Percentiles rank a stretch among this genome's conserved stretches.
These are phyloP conservation scores for Dentipellis fragilis DNA, from an alignment of 768 basidiomycete genomes.

Conservation along the genomic window DNA sequence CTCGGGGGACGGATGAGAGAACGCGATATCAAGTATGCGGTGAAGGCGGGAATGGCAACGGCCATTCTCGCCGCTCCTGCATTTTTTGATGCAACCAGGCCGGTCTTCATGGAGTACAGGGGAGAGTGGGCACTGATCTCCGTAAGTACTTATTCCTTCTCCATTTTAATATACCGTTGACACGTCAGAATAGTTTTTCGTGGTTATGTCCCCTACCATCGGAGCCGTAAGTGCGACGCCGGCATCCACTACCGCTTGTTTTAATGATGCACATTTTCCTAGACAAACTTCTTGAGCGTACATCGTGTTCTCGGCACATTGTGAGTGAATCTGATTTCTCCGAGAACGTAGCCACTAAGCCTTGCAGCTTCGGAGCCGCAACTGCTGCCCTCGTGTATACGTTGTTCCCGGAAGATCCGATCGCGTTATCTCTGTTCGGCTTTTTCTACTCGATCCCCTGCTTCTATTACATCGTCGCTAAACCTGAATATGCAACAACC, in stretches of 20 bases:
- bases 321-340: conserved; percentile 31
- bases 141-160: conserved; percentile 30
- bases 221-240: conserved; percentile 51
- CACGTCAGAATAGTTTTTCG: conserved; percentile 50
- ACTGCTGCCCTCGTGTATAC: conserved; percentile 67
- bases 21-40: conserved; percentile 74
- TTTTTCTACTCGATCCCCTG: conserved; percentile 89
- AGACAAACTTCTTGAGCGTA: conserved; percentile 81
- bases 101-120: conserved; percentile 68
- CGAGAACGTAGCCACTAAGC: conserved; percentile 2
- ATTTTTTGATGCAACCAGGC: conserved; percentile 72
- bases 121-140: conserved; percentile 97
- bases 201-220: conserved; percentile 87
- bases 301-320: conserved; percentile 83
- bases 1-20: conserved; percentile 56
- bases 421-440: conserved; percentile 72
- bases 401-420: conserved; percentile 65
- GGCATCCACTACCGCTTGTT: not conserved
- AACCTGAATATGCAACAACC: conserved; percentile 65
- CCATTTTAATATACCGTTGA: not conserved
- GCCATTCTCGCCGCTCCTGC: conserved; percentile 82
- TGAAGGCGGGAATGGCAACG: conserved; percentile 80
- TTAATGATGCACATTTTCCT: conserved; percentile 10
- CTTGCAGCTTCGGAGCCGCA: conserved; percentile 60
- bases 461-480: conserved; percentile 80